Evolutionary conservation across 495 filamentous ascomycete species (phyloP).

Genomic region (Chaetomium cochliodes): DNA sequence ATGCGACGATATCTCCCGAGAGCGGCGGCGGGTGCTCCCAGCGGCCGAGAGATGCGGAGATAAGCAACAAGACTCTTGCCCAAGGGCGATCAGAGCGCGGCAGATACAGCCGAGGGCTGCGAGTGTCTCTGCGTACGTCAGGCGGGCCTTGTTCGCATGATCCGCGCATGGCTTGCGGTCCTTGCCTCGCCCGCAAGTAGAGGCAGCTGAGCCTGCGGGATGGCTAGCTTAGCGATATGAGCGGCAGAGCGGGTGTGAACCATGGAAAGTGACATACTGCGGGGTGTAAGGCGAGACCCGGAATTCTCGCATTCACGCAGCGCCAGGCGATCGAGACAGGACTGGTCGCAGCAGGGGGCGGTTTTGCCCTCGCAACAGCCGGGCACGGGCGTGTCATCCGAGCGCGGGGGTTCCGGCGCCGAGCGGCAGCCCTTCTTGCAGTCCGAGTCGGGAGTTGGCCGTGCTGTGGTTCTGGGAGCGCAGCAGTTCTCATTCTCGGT

Average conservation of each 20-base stretch:
- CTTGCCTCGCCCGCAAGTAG: conserved; percentile 20
- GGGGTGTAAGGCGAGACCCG: background rate
- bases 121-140: conserved; percentile 43
- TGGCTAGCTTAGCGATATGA: background rate
- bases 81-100: conserved; percentile 52
- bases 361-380: conserved; percentile 42
- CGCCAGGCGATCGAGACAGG: conserved; percentile 52
- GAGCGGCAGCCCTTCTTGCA: conserved; percentile 7
- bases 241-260: background rate
- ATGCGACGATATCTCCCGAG: conserved; percentile 18
- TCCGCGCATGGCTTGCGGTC: conserved; percentile 33
- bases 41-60: conserved; percentile 26
- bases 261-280: conserved; percentile 13
- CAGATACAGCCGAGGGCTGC: conserved; percentile 56
- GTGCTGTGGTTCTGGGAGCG: background rate
- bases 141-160: conserved; percentile 36
- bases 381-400: background rate
- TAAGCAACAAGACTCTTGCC: conserved; percentile 53
- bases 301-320: conserved; percentile 39
- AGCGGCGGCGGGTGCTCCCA: conserved; percentile 27
- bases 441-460: no score
- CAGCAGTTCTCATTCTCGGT: background rate
- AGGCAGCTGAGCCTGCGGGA: conserved; percentile 25
- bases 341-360: conserved; percentile 36
- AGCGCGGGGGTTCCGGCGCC: background rate